A percentile compares a stretch with the other conserved stretches of the same genome.
Conservation (phyloP, 768 basidiomycete genomes). For the Macrolepiota fuliginosa region DNA sequence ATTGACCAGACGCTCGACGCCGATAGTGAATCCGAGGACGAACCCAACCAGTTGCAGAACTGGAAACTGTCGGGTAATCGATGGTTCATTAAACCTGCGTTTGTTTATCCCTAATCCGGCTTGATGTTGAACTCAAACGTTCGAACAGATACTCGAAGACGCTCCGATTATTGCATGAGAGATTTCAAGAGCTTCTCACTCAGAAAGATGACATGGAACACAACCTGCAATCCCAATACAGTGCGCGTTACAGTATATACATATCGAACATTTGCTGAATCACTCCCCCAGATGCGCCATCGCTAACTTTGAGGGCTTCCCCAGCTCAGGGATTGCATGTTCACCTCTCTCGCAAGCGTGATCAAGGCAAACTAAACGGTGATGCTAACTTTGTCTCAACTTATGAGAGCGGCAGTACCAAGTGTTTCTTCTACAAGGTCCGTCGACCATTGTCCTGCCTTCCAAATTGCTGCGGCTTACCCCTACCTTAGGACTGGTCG, state of each 20-base stretch:
- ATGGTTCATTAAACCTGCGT: constrained; percentile 65
- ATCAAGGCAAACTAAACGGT: constrained; percentile 45
- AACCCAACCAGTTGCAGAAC: not conserved
- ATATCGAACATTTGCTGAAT: constrained; percentile 1
- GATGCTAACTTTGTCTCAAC: constrained; percentile 54
- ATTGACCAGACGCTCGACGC: constrained; percentile 3
- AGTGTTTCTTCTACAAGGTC: constrained; percentile 67
- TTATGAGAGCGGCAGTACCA: constrained; percentile 63
- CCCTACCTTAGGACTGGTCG: constrained; percentile 61
- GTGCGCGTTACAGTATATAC: constrained; percentile 32
- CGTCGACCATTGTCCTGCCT: constrained; percentile 10
- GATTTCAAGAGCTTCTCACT: constrained; percentile 41
- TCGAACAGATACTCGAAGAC: constrained; percentile 57
- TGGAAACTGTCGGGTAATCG: constrained; percentile 15
- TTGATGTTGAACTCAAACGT: not conserved
- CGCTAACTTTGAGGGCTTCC: constrained; percentile 68
- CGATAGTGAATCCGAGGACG: constrained; percentile 9
- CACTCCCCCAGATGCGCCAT: constrained; percentile 54
- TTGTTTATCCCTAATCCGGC: not conserved
- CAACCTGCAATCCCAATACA: constrained; percentile 49
- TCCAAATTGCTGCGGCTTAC: not conserved
- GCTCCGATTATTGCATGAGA: constrained; percentile 46
- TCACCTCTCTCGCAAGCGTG: constrained; percentile 68
- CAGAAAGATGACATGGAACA: constrained; percentile 52
- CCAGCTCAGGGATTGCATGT: constrained; percentile 73